phyloP scores from a whole-genome alignment of 1,284 basidiomycete genomes.

The Leccinum ambiguum region DNA sequence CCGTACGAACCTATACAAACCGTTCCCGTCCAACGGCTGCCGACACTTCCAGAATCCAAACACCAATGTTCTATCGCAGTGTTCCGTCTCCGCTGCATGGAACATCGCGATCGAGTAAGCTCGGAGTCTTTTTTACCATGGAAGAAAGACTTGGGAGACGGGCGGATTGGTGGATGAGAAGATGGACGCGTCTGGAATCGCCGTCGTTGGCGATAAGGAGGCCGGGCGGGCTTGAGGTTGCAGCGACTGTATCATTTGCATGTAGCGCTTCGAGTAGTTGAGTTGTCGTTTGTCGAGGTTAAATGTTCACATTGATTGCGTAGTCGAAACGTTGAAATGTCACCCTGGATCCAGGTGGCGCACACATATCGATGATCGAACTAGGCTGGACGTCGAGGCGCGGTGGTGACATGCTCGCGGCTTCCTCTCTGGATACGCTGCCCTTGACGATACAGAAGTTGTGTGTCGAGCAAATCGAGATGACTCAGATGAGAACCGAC shows the following conservation, averaged over 20 bases:
- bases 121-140: constrained; percentile 65
- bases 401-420: constrained; percentile 98
- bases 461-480: background rate
- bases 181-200: constrained; percentile 93
- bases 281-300: constrained; percentile 57
- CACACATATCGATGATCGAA: constrained; percentile 96
- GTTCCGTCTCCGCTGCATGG: constrained; percentile 99
- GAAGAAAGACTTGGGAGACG: constrained; percentile 91
- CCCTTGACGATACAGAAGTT: constrained; percentile 53
- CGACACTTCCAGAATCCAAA: constrained; percentile 83
- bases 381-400: constrained; percentile 87
- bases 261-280: constrained; percentile 92
- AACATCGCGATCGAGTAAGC: constrained; percentile 91
- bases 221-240: constrained; percentile 70
- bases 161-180: constrained; percentile 96
- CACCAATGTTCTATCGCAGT: constrained; percentile 90
- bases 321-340: constrained; percentile 36
- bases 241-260: constrained; percentile 57
- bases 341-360: constrained; percentile 97
- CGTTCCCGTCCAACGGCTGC: constrained; percentile 88
- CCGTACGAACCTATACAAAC: constrained; percentile 74
- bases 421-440: constrained; percentile 95
- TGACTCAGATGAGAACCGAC: constrained; percentile 43
- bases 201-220: constrained; percentile 89
- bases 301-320: background rate